phyloP scores from a whole-genome alignment of 208 protist species.

The Histomonas meleagridis region DNA sequence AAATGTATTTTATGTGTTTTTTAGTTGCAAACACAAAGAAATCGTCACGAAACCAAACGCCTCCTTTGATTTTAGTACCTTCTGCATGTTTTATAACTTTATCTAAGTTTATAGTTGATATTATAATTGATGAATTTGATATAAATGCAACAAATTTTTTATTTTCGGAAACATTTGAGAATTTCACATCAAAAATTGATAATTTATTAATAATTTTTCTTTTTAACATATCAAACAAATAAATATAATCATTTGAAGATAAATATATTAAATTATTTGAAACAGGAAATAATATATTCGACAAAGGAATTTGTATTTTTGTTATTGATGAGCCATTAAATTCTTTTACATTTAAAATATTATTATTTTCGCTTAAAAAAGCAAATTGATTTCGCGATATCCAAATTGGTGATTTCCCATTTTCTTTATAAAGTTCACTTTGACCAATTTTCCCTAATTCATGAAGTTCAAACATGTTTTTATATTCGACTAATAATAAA shows the following conservation, averaged over 20 bases:
- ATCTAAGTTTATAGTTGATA: slow-evolving; percentile 72
- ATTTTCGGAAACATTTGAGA: slow-evolving; percentile 79
- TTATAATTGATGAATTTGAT: slow-evolving; percentile 66
- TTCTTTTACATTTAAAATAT: neutral
- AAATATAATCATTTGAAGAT: neutral
- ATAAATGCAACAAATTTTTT: slow-evolving; percentile 73
- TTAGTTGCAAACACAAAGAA: slow-evolving; percentile 89
- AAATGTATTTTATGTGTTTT: slow-evolving; percentile 89
- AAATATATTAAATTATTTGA: neutral
- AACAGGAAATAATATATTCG: neutral
- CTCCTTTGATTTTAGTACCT: slow-evolving; percentile 80
- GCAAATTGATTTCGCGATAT: neutral
- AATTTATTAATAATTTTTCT: slow-evolving; percentile 55
- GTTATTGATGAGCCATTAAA: neutral
- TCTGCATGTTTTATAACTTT: slow-evolving; percentile 71
- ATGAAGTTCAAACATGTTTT: neutral
- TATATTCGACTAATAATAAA: neutral
- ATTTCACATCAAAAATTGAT: slow-evolving; percentile 60
- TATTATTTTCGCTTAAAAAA: neutral
- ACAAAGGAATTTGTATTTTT: neutral
- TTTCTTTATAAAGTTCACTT: neutral
- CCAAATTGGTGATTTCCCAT: neutral
- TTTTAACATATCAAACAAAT: slow-evolving; percentile 80
- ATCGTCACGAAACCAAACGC: slow-evolving; percentile 54
- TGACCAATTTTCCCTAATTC: neutral